Base-by-base conservation (phyloP, 139 green algal genomes). In the Marvania coccoides region DNA sequence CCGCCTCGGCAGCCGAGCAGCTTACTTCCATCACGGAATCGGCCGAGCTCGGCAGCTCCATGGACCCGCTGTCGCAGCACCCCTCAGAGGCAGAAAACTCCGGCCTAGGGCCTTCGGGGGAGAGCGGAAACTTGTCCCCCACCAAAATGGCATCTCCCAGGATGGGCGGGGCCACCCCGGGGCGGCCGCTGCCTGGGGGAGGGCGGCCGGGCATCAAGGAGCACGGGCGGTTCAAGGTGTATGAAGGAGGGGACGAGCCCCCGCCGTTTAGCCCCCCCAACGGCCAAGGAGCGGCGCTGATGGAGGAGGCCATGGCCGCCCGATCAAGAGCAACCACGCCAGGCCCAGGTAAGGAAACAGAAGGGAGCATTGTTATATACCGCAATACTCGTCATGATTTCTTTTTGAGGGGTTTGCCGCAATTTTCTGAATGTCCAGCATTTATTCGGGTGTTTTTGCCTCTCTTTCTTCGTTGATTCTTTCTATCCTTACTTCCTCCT, bases 151-250 rank as follows among this genome's bases (percentile, higher is more conserved):
- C 15, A 48, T 54, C 15, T n/a, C 60, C 15, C 35, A 67, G 19
- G 19, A 67, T 23, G 6, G 0, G 39, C 5, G 23, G 33, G 34
- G 35, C 23, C 23, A 9, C n/a, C 42, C n/a, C 0, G 1, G 5
- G 54, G 19, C 26, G 23, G 19, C 42, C 19, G n/a, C n/a, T n/a
- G n/a, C n/a, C n/a, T n/a, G n/a, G n/a, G n/a, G n/a, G n/a, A n/a
- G n/a, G n/a, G n/a, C 35, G 35, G 29, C 60, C 35, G 29, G 39
- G 30, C 13, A 72, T 65, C 33, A 70, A 80, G 64, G 69, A 73
- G 61, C 76, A 88, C 69, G 84, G 86, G 6, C 72, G 86, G 2
- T 94, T 93, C 71, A 80, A 90, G 58, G 76, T 94, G 45, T 91
- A 87, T 58, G 78, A 85, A 53, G 75, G 70, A 3, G 70, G 74